Percentiles rank a stretch among this genome's conserved stretches.
These are phyloP conservation scores for Aaosphaeria arxii DNA, from an alignment of 2,329 filamentous ascomycete genomes.

Conservation along the genomic window DNA sequence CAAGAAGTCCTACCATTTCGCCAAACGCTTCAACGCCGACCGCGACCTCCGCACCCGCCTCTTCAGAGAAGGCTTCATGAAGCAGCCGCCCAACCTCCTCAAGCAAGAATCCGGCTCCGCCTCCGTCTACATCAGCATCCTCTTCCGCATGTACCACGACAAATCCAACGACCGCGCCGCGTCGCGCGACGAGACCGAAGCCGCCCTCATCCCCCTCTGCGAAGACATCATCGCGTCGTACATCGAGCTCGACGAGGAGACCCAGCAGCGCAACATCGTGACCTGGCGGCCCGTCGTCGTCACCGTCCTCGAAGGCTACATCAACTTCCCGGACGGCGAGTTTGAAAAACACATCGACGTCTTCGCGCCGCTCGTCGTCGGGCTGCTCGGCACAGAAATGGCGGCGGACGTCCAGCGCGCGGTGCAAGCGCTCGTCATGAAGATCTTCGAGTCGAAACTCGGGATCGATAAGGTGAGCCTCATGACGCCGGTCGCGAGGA, in stretches of 20 bases:
- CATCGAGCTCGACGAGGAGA: constrained; percentile 85
- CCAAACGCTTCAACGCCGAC: constrained; percentile 95
- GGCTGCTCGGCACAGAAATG: constrained; percentile 78
- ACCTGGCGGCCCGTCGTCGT: constrained; percentile 98
- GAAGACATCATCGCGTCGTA: constrained; percentile 90
- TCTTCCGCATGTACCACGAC: constrained; percentile 97
- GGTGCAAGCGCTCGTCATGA: constrained; percentile 71
- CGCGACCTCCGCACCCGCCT: constrained; percentile 91
- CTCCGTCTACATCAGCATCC: constrained; percentile 90
- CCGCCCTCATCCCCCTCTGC: constrained; percentile 88
- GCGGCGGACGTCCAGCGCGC: constrained; percentile 74
- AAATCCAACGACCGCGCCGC: constrained; percentile 76
- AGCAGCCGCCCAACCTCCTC: constrained; percentile 93
- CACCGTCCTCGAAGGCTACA: constrained; percentile 91
- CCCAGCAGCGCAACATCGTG: constrained; percentile 92
- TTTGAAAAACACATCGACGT: constrained; percentile 76
- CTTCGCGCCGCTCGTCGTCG: constrained; percentile 85
- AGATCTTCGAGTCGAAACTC: constrained; percentile 67
- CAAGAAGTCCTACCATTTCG: constrained; percentile 95
- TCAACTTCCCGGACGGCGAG: constrained; percentile 73
- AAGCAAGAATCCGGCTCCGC: constrained; percentile 95
- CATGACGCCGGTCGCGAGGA: constrained; percentile 18
- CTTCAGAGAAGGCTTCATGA: constrained; percentile 99
- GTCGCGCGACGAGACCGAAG: constrained; percentile 79
- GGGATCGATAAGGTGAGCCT: constrained; percentile 18